Evolutionary conservation across 192 early-diverging fungal genomes (phyloP).

Genomic region (Coemansia sp.): DNA sequence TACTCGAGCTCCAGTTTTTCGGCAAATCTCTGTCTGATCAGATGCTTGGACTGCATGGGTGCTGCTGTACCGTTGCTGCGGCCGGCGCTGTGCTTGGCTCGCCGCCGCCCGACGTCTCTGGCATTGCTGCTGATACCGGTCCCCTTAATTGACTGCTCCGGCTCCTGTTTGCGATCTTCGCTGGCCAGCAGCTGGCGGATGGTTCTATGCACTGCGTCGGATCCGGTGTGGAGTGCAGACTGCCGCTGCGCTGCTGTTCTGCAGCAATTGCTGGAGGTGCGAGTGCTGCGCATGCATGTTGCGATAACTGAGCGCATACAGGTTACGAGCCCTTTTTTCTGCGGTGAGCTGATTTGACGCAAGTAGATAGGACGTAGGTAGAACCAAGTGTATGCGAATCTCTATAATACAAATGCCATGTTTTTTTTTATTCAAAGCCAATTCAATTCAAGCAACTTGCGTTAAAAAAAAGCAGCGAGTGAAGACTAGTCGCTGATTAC

Average conservation of each 20-base stretch:
- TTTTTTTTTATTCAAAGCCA: not conserved
- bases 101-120: constrained; percentile 4
- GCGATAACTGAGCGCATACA: constrained; percentile 4
- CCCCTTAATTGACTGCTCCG: not conserved
- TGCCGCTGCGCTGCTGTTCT: not conserved
- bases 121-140: not conserved
- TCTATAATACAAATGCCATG: not conserved
- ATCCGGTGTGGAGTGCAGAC: not conserved
- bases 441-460: not conserved
- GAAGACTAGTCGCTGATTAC: not conserved
- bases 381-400: not conserved
- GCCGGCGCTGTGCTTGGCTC: not conserved
- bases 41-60: constrained; percentile 7
- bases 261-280: not conserved
- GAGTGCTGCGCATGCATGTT: not conserved
- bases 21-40: constrained; percentile 9
- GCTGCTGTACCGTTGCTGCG: not conserved
- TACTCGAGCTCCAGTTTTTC: constrained; percentile 16
- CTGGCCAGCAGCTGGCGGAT: not conserved
- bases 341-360: not conserved
- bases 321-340: not conserved
- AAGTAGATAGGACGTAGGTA: not conserved
- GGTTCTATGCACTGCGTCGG: not conserved
- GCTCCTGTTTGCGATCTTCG: not conserved
- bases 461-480: not conserved